phyloP scores from a whole-genome alignment of 2,329 filamentous ascomycete genomes.

The Exophiala alcalophila region DNA sequence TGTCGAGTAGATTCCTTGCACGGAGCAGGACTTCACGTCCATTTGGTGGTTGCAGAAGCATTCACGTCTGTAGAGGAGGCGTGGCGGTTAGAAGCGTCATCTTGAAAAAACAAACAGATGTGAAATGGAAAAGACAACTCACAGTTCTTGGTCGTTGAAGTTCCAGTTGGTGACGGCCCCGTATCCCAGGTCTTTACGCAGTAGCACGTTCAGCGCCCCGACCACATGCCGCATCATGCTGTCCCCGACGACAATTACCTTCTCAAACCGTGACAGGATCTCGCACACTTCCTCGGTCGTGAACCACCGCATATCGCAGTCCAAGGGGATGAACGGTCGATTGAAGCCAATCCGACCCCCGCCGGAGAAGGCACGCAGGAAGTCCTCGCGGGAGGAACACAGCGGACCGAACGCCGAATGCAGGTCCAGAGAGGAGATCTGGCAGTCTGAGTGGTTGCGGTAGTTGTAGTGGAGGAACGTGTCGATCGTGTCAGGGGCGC shows the following conservation, averaged over 20 bases:
- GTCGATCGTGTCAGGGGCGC: conserved; percentile 36
- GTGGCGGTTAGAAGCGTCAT: conserved; percentile 2
- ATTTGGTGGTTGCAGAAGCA: conserved; percentile 53
- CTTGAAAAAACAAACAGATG: too few species aligned
- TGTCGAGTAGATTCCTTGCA: conserved; percentile 51
- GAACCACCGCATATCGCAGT: conserved; percentile 51
- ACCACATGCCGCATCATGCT: conserved; percentile 51
- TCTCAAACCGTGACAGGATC: conserved; percentile 46
- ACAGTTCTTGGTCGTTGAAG: conserved; percentile 45
- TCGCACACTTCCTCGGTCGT: conserved; percentile 47
- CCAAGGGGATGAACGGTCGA: conserved; percentile 45
- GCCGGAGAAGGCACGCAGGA: conserved; percentile 44
- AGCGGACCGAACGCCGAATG: conserved; percentile 40
- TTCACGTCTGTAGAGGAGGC: conserved; percentile 34
- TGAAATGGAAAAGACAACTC: conserved; percentile 14
- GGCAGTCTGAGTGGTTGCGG: conserved; percentile 39
- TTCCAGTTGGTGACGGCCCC: conserved; percentile 52
- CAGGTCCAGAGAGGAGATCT: conserved; percentile 46
- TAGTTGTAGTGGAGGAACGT: conserved; percentile 45
- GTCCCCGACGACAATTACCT: conserved; percentile 48
- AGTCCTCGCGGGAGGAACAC: conserved; percentile 37
- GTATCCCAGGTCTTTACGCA: conserved; percentile 48
- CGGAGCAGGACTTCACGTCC: conserved; percentile 49
- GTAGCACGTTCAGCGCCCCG: conserved; percentile 47
- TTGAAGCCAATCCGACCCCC: conserved; percentile 48